phyloP scores from a whole-genome alignment of 2,329 filamentous ascomycete species.

The Alternaria novae-zelandiae region DNA sequence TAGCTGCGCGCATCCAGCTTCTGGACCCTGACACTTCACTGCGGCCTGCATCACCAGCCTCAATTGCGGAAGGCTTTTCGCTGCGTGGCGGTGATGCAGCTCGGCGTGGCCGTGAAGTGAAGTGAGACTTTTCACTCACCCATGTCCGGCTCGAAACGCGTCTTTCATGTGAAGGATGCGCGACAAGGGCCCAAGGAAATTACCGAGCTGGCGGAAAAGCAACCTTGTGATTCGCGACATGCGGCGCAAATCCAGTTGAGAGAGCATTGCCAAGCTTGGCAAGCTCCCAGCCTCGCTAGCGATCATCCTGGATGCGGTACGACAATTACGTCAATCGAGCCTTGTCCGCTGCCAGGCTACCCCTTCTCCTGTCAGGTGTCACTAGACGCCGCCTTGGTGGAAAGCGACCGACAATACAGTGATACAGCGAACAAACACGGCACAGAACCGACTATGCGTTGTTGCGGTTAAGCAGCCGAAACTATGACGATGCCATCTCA shows the following conservation, averaged over 20 bases:
- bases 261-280: conserved; percentile 19
- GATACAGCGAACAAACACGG: neutral
- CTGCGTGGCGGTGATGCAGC: conserved; percentile 4
- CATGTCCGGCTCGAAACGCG: neutral
- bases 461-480: neutral
- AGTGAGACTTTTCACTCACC: conserved; percentile 5
- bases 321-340: conserved; percentile 18
- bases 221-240: conserved; percentile 12
- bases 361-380: neutral
- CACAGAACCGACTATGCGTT: conserved; percentile 3
- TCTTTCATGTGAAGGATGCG: conserved; percentile 11
- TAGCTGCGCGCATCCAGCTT: conserved; percentile 7
- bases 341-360: neutral
- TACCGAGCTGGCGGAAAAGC: conserved; percentile 13
- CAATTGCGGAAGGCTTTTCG: conserved; percentile 5
- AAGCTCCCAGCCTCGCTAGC: conserved; percentile 13
- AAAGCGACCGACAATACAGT: neutral
- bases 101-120: conserved; percentile 13
- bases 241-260: conserved; percentile 5
- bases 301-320: conserved; percentile 16
- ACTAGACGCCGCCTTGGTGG: conserved; percentile 13
- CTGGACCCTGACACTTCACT: conserved; percentile 18
- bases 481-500: neutral
- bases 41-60: conserved; percentile 20
- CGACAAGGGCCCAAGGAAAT: conserved; percentile 5